A percentile compares a stretch with the other conserved stretches of the same genome.
phyloP scores from a whole-genome alignment of 2,329 filamentous ascomycete genomes.

The Cordyceps tenuipes region DNA sequence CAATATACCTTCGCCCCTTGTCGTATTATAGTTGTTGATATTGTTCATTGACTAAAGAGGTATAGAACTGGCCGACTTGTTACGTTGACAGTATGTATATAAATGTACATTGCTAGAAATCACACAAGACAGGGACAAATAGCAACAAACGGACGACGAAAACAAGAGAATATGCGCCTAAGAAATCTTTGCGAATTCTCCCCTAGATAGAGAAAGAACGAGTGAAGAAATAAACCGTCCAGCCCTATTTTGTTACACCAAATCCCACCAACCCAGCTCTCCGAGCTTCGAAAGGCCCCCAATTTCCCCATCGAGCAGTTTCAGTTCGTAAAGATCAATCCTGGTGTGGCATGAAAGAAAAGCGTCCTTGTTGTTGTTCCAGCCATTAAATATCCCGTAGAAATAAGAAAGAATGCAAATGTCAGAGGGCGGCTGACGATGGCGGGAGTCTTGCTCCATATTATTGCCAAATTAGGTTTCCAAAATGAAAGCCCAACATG shows the following conservation, averaged over 20 bases:
- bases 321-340: background rate
- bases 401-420: background rate
- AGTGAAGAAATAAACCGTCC: background rate
- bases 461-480: slow-evolving; percentile 4
- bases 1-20: no score
- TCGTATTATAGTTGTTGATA: no score
- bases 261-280: background rate
- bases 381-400: background rate
- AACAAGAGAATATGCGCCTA: background rate
- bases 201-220: background rate
- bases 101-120: background rate
- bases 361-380: background rate
- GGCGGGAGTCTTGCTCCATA: slow-evolving; percentile 2
- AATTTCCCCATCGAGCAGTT: background rate
- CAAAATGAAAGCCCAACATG: background rate
- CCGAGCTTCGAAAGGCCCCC: background rate
- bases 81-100: slow-evolving; percentile 1
- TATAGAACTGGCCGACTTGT: background rate
- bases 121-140: background rate
- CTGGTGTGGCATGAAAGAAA: background rate
- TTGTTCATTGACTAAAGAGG: background rate
- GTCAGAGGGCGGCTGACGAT: slow-evolving; percentile 10
- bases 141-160: background rate
- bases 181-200: background rate
- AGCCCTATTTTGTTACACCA: background rate